A percentile compares a stretch with the other conserved stretches of the same genome.
These are phyloP conservation scores for Teratosphaeriaceae sp. DNA, from an alignment of 2,329 filamentous ascomycete species.

Conservation along the genomic window DNA sequence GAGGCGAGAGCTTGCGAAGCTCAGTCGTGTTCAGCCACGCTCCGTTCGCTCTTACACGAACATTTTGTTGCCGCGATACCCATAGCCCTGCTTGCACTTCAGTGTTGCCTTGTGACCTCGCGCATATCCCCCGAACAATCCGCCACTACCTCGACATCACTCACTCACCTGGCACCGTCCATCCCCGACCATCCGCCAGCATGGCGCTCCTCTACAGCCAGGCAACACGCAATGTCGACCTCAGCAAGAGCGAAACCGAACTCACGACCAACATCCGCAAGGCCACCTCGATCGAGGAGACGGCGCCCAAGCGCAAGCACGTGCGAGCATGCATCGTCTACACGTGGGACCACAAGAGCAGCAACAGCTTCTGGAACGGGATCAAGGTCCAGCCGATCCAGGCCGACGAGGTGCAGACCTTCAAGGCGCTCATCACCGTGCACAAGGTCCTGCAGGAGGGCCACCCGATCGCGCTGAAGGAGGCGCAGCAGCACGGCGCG, in stretches of 20 bases:
- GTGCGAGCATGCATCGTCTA: conserved; percentile 97
- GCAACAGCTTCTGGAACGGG: conserved; percentile 89
- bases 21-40: too few species aligned
- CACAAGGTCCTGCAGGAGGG: conserved; percentile 98
- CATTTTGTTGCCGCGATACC: too few species aligned
- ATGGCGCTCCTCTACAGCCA: conserved; percentile 32
- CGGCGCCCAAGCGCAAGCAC: conserved; percentile 79
- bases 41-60: too few species aligned
- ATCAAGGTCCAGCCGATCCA: conserved; percentile 99
- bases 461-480: conserved; percentile 77
- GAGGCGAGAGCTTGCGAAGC: too few species aligned
- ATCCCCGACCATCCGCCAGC: conserved; percentile 4
- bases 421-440: conserved; percentile 94
- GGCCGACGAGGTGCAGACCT: conserved; percentile 96
- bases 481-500: conserved; percentile 78
- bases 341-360: conserved; percentile 98
- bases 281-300: conserved; percentile 54
- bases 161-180: too few species aligned
- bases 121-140: too few species aligned
- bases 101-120: too few species aligned
- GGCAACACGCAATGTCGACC: conserved; percentile 49
- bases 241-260: conserved; percentile 61
- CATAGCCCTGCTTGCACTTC: too few species aligned
- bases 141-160: too few species aligned
- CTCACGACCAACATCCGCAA: conserved; percentile 62